Evolutionary conservation across 176 grass and related monocot species (phyloP), one percentile per base, ranked within the genome.

Genomic region (Triticum timopheevii): DNA sequence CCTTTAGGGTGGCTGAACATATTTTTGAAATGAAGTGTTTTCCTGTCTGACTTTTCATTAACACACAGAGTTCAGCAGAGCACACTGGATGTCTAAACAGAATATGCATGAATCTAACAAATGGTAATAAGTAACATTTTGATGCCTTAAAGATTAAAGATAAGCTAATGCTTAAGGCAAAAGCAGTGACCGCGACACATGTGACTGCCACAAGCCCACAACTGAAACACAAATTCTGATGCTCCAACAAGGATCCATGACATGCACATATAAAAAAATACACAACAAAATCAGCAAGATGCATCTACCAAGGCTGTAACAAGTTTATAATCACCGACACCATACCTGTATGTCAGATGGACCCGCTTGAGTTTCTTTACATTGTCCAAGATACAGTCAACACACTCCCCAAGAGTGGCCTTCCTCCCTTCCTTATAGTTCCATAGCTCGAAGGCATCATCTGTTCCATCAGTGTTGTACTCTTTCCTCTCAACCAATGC

Each of bases 401-500:
- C 23, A 44, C 82, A 80, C 77, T 85, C 82, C 45, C 9, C 23
- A 5, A 19, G n/a, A 10, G 82, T 81, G 47, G 82, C 88, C 77
- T 66, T 89, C 82, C 69, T 89, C 19, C 61, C 82, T 19, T 80
- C 88, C 82, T 76, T 81, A 61, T 81, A 81, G 61, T 85, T 85
- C 82, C 88, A 85, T 2, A 85, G 33, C 49, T 89, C 82, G 75
- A 58, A 67, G 13, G 24, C 13, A 5, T 42, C 73, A 45, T 59
- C 22, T 73, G 39, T 42, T 44, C 76, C 62, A 27, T 85, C 76
- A 1, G 15, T 22, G 9, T 59, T 24, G 33, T 81, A 85, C 10
- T 85, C 77, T 81, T 89, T 85, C 76, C 73, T 89, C 61, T 89
- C 87, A 44, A 68, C 1, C 47, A 89, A n/a, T 25, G 82, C 77